Evolutionary conservation across 1,284 basidiomycete genomes (phyloP).

Genomic region (Coniophora puteana): DNA sequence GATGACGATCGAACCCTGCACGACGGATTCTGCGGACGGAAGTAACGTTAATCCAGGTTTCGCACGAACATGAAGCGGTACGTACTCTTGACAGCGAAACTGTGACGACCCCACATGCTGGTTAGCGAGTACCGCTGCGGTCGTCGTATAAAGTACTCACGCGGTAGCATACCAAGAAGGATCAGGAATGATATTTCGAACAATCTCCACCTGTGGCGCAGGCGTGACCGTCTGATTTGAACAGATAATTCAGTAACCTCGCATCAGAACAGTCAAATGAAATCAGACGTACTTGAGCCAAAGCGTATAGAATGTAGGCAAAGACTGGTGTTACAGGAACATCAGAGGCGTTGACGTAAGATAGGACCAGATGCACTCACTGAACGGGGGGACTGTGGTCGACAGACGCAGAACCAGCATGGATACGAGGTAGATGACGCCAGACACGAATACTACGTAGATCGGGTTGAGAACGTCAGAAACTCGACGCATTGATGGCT

Average conservation of each 20-base stretch:
- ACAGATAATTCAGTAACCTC: background rate
- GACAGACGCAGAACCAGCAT: slow-evolving; percentile 42
- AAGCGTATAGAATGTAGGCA: slow-evolving; percentile 41
- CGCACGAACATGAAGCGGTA: background rate
- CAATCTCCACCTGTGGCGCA: slow-evolving; percentile 42
- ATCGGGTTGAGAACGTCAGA: background rate
- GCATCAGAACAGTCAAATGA: background rate
- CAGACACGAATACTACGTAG: slow-evolving; percentile 37
- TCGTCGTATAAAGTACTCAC: slow-evolving; percentile 13
- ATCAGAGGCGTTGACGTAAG: background rate
- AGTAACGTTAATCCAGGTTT: background rate
- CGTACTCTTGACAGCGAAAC: slow-evolving; percentile 40
- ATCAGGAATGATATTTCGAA: slow-evolving; percentile 38
- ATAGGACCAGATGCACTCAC: slow-evolving; percentile 18
- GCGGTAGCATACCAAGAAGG: slow-evolving; percentile 42
- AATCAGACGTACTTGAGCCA: slow-evolving; percentile 33
- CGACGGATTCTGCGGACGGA: slow-evolving; percentile 29
- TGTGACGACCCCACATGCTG: slow-evolving; percentile 9
- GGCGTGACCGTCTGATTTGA: slow-evolving; percentile 33
- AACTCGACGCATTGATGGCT: background rate
- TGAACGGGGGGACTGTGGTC: slow-evolving; percentile 34
- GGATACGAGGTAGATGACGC: slow-evolving; percentile 37
- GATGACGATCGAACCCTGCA: slow-evolving; percentile 43
- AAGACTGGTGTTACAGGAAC: slow-evolving; percentile 27
- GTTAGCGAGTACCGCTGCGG: background rate